Evolutionary conservation across 441 rosid species (phyloP), one percentile per base, ranked within the genome.

Genomic region (Jatropha podagrica): DNA sequence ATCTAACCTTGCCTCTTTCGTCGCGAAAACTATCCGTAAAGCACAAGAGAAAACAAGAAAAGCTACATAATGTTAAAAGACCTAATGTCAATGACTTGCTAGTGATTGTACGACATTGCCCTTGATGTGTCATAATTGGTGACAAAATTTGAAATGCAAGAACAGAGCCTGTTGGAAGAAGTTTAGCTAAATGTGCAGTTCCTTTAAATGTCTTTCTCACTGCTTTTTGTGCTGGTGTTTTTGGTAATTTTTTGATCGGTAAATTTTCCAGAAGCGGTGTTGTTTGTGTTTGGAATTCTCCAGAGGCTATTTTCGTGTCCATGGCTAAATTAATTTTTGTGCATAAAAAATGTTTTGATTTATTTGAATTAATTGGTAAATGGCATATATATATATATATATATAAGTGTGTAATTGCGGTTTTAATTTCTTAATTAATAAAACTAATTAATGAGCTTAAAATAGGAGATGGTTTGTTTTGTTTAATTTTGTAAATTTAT

Each of bases 131-230:
- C 32, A 89, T n/a, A 7, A 83, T 65, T 37, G 91, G 95, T 2
- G 93, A 90, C 4, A 89, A 52, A 65, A 87, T 55, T 62, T 90
- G 91, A 81, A 89, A 89, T 14, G 85, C 59, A 26, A 89, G 87
- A 55, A 87, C 93, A 0, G 91, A 82, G 3, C 95, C 93, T 0
- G 95, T 87, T 4, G 93, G 91, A 23, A 90, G 86, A 79, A 89
- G 91, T 78, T 78, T 90, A 32, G 88, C 74, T 69, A 90, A 52
- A 76, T 82, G 73, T 2, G 89, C 86, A 0, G 91, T 85, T 61
- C 91, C 88, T 81, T 87, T 90, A 80, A 89, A 85, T 26, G 95
- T 85, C 59, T 83, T 90, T 68, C 90, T 81, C 7, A 85, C 59
- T 4, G 84, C 87, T 71, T 80, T 90, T 58, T 86, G 89, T 12